These are phyloP conservation scores for Globisporangium nunn DNA, from an alignment of 352 stramenopile species.

Conservation along the genomic window DNA sequence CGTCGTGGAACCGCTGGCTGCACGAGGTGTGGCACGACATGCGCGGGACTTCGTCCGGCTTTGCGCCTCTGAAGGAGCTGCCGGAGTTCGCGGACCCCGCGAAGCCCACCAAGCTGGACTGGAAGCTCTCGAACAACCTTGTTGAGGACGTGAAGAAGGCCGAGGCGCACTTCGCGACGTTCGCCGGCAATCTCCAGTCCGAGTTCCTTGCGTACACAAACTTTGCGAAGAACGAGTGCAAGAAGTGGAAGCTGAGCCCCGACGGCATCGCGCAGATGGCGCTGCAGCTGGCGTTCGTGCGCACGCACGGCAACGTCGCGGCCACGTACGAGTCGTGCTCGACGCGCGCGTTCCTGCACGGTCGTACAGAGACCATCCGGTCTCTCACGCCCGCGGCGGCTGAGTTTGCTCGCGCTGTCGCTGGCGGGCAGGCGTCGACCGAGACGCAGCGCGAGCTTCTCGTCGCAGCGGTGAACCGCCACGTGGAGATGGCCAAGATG, in stretches of 20 bases:
- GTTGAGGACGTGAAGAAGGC: conserved; percentile 70
- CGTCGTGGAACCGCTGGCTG: conserved; percentile 90
- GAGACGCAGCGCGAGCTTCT: conserved; percentile 58
- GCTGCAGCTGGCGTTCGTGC: conserved; percentile 86
- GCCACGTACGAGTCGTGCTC: conserved; percentile 91
- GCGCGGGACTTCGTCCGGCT: conserved; percentile 68
- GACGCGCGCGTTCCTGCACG: conserved; percentile 87
- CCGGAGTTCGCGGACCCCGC: conserved; percentile 37
- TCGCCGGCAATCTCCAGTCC: conserved; percentile 61
- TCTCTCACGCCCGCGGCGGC: conserved; percentile 68
- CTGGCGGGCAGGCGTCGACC: conserved; percentile 23
- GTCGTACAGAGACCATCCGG: conserved; percentile 90
- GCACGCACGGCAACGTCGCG: conserved; percentile 64
- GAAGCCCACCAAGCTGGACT: conserved; percentile 49
- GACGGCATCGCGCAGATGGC: conserved; percentile 90
- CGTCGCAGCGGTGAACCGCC: conserved; percentile 63
- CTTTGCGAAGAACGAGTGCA: conserved; percentile 89
- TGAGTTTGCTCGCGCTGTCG: conserved; percentile 61
- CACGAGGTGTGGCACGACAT: conserved; percentile 90
- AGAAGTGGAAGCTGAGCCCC: conserved; percentile 87
- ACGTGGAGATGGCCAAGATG: conserved; percentile 88
- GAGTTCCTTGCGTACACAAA: conserved; percentile 81
- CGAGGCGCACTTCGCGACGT: conserved; percentile 54
- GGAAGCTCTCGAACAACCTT: conserved; percentile 75
- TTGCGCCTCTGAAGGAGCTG: conserved; percentile 53